These are phyloP conservation scores for Talaromyces piceae DNA, from an alignment of 2,329 filamentous ascomycete genomes.

Conservation along the genomic window DNA sequence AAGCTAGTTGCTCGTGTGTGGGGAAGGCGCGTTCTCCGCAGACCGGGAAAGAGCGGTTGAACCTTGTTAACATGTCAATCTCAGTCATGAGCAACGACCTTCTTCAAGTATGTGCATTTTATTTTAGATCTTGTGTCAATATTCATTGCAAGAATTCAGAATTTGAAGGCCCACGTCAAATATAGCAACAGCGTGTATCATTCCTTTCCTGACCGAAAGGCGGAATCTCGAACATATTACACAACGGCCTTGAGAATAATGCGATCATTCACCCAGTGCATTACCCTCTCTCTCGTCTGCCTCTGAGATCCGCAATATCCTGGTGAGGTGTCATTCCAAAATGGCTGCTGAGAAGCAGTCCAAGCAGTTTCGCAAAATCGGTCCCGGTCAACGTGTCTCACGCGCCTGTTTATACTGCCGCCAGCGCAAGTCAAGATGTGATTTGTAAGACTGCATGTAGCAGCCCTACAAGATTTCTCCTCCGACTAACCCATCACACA, in stretches of 20 bases:
- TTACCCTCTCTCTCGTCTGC: too few species aligned
- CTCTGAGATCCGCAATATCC: too few species aligned
- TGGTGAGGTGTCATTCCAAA: too few species aligned
- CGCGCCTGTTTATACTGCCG: slow-evolving; percentile 44
- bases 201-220: too few species aligned
- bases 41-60: not conserved
- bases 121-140: not conserved
- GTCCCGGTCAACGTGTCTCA: slow-evolving; percentile 36
- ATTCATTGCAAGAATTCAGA: too few species aligned
- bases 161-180: too few species aligned
- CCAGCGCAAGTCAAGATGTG: slow-evolving; percentile 45
- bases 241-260: too few species aligned
- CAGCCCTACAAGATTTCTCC: not conserved
- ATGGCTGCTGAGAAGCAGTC: slow-evolving; percentile 10
- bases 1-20: not conserved
- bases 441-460: slow-evolving; percentile 33
- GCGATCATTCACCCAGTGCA: too few species aligned
- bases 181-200: too few species aligned
- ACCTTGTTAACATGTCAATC: too few species aligned
- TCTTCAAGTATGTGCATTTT: not conserved
- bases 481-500: slow-evolving; percentile 14
- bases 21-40: not conserved
- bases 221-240: too few species aligned
- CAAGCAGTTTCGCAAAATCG: slow-evolving; percentile 18
- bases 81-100: not conserved